A percentile compares a stretch with the other conserved stretches of the same genome.
These are phyloP conservation scores for Persicaria tinctoria DNA, from an alignment of 148 eudicot species.

Conservation along the genomic window DNA sequence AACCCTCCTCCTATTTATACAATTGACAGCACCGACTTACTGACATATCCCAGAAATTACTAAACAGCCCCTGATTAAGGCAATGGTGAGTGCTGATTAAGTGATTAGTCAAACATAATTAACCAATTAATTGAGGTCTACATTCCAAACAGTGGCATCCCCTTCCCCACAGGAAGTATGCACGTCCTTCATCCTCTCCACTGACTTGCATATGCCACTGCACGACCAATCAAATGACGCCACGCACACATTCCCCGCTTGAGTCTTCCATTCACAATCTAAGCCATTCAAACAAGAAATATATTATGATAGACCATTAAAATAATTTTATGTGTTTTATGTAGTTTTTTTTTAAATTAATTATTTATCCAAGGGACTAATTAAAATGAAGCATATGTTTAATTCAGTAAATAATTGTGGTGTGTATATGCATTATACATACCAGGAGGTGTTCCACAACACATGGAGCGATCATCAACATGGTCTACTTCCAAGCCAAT, in stretches of 20 bases:
- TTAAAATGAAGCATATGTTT: background rate
- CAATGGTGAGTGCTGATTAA: too few species aligned
- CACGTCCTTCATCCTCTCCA: constrained; percentile 69
- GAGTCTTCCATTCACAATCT: constrained; percentile 80
- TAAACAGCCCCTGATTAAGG: too few species aligned
- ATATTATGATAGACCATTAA: background rate
- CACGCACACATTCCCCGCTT: constrained; percentile 65
- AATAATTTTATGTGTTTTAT: background rate
- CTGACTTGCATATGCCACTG: constrained; percentile 88
- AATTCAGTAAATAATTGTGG: background rate
- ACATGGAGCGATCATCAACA: constrained; percentile 74
- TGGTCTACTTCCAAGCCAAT: constrained; percentile 91
- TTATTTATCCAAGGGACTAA: too few species aligned
- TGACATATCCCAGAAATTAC: too few species aligned
- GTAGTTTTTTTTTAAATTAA: background rate
- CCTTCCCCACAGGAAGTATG: constrained; percentile 77
- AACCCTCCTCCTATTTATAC: too few species aligned
- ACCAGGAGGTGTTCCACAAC: constrained; percentile 97
- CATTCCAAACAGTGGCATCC: constrained; percentile 57
- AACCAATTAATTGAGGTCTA: constrained; percentile 20
- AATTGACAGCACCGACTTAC: too few species aligned
- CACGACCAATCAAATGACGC: constrained; percentile 95
- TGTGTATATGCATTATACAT: background rate
- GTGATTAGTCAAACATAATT: background rate
- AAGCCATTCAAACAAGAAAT: background rate